Evolutionary conservation across 441 rosid genomes (phyloP).

Genomic region (Adansonia gregorii): DNA sequence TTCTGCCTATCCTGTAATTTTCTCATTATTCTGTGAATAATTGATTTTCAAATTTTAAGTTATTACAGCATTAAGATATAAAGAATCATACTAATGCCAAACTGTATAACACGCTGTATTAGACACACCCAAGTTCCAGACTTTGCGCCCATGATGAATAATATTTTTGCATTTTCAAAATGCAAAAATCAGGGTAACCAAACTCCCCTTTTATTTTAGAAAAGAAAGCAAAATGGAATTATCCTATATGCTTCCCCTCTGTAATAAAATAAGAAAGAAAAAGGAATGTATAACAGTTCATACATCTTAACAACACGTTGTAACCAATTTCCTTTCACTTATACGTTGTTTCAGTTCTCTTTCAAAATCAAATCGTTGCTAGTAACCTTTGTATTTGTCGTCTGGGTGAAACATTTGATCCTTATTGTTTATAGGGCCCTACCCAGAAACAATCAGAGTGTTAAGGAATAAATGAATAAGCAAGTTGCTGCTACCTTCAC

Average conservation of each 20-base stretch:
- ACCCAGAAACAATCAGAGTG: not conserved
- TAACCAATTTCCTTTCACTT: slow-evolving; percentile 2
- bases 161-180: not conserved
- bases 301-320: not conserved
- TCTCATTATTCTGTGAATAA: no score
- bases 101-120: not conserved
- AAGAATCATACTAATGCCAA: not conserved
- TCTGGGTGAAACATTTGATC: not conserved
- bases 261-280: not conserved
- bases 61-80: slow-evolving; percentile 8
- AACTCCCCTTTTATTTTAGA: not conserved
- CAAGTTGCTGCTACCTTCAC: not conserved
- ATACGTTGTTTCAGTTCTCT: not conserved
- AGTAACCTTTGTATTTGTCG: not conserved
- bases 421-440: not conserved
- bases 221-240: not conserved
- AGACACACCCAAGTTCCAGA: not conserved
- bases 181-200: not conserved
- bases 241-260: not conserved
- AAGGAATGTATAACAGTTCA: not conserved
- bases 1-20: not conserved
- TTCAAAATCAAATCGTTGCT: not conserved
- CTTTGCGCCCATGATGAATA: not conserved
- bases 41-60: not conserved
- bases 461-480: slow-evolving; percentile 10